A percentile compares a stretch with the other conserved stretches of the same genome.
phyloP scores from a whole-genome alignment of 352 stramenopile species.

The Pythium aquatile region DNA sequence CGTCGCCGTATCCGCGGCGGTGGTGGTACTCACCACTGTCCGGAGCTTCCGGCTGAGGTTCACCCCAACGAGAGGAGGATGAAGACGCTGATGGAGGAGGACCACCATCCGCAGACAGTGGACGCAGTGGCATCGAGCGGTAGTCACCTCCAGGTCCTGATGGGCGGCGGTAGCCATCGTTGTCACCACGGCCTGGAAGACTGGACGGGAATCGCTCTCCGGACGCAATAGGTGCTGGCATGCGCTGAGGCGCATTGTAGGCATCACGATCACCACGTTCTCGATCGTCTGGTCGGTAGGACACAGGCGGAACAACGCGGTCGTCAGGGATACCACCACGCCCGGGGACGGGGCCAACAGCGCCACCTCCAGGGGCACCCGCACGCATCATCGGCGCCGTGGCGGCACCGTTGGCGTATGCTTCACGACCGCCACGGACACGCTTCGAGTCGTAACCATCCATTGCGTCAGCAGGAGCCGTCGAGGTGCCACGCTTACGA shows the following conservation, averaged over 20 bases:
- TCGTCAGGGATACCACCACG: conserved; percentile 14
- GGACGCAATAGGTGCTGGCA: conserved; percentile 10
- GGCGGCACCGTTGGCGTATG: background rate
- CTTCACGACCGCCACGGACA: conserved; percentile 22
- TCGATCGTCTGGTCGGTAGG: conserved; percentile 17
- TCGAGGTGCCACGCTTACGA: conserved; percentile 27
- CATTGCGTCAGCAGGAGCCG: background rate
- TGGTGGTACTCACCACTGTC: conserved; percentile 16
- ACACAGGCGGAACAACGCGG: conserved; percentile 13
- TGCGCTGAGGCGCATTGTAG: conserved; percentile 9
- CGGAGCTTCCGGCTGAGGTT: conserved; percentile 1
- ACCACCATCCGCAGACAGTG: conserved; percentile 15
- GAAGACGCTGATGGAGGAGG: background rate
- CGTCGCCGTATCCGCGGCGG: conserved; percentile 19
- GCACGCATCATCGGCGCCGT: conserved; percentile 18
- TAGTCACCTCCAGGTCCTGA: conserved; percentile 12
- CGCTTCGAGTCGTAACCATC: conserved; percentile 38
- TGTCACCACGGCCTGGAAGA: conserved; percentile 10
- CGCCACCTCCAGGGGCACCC: conserved; percentile 11
- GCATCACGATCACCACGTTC: conserved; percentile 16
- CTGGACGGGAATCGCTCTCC: conserved; percentile 19
- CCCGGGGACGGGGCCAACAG: conserved; percentile 9
- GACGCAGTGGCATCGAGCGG: conserved; percentile 21
- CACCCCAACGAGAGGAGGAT: conserved; percentile 19
- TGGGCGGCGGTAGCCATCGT: conserved; percentile 21